Percentiles rank a stretch among this genome's conserved stretches.
Conservation (phyloP, 352 stramenopile genomes). For the Phytopythium boreale region DNA sequence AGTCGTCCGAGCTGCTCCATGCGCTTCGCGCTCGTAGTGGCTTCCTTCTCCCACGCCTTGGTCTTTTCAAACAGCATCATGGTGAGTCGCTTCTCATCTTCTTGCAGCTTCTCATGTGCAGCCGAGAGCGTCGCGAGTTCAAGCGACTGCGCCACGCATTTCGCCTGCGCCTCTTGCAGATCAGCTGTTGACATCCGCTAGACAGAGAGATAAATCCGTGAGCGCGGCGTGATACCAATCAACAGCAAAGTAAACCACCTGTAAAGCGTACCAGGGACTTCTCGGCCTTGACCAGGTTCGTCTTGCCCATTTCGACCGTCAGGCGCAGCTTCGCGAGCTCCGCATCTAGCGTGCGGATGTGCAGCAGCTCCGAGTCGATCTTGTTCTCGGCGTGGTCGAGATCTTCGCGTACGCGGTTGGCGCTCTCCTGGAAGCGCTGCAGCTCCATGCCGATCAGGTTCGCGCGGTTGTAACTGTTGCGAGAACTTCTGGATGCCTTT, state of each 20-base stretch:
- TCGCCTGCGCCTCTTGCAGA: slow-evolving; percentile 33
- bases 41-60: slow-evolving; percentile 67
- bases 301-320: slow-evolving; percentile 60
- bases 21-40: slow-evolving; percentile 43
- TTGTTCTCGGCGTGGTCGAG: slow-evolving; percentile 68
- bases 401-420: slow-evolving; percentile 44
- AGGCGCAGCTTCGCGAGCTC: slow-evolving; percentile 64
- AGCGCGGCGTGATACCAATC: no score
- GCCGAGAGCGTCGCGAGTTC: slow-evolving; percentile 30
- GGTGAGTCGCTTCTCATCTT: slow-evolving; percentile 54
- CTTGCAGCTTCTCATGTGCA: slow-evolving; percentile 34
- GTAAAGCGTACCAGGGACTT: slow-evolving; percentile 33
- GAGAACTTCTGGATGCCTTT: slow-evolving; percentile 71
- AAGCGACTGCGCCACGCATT: slow-evolving; percentile 25
- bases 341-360: slow-evolving; percentile 59
- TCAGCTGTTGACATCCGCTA: slow-evolving; percentile 59
- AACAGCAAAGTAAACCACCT: not conserved
- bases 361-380: slow-evolving; percentile 65
- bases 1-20: slow-evolving; percentile 45
- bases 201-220: not conserved
- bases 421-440: slow-evolving; percentile 39
- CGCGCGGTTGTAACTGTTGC: slow-evolving; percentile 50
- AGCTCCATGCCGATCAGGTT: slow-evolving; percentile 61
- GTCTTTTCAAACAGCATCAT: slow-evolving; percentile 71
- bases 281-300: slow-evolving; percentile 39